Conservation (phyloP, 2,329 filamentous ascomycete species). For the Colletotrichum filicis region DNA sequence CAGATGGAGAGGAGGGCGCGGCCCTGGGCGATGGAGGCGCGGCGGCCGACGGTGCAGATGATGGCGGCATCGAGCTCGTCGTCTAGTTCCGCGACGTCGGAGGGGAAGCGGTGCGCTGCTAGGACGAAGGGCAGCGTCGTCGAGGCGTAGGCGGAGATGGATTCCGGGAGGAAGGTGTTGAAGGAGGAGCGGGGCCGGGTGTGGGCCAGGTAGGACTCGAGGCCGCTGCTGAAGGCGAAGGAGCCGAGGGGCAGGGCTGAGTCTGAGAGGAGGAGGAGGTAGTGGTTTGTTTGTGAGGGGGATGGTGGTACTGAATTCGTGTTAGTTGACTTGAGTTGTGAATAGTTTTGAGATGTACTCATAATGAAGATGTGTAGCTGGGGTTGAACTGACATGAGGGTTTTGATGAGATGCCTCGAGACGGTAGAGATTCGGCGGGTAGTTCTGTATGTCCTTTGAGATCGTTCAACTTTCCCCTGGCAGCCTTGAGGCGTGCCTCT, state of each 20-base stretch:
- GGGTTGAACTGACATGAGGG: slow-evolving; percentile 35
- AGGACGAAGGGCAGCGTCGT: slow-evolving; percentile 81
- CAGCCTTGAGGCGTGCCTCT: slow-evolving; percentile 61
- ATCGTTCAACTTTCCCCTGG: slow-evolving; percentile 55
- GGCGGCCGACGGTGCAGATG: slow-evolving; percentile 81
- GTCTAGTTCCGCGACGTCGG: slow-evolving; percentile 68
- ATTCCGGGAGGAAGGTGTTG: slow-evolving; percentile 74
- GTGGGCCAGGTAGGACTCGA: slow-evolving; percentile 86
- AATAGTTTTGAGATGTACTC: slow-evolving; percentile 31
- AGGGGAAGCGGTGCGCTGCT: slow-evolving; percentile 69
- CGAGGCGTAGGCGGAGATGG: slow-evolving; percentile 76
- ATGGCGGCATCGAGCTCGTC: slow-evolving; percentile 82
- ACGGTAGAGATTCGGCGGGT: not conserved
- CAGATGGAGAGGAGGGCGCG: slow-evolving; percentile 79
- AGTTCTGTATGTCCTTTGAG: slow-evolving; percentile 47
- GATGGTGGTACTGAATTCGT: slow-evolving; percentile 11
- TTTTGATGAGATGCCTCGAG: slow-evolving; percentile 6
- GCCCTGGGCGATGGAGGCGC: slow-evolving; percentile 81
- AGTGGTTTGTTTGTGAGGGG: slow-evolving; percentile 59
- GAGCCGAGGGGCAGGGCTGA: slow-evolving; percentile 85
- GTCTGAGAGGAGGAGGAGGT: slow-evolving; percentile 81
- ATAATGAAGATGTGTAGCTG: slow-evolving; percentile 28
- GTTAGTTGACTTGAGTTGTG: slow-evolving; percentile 2
- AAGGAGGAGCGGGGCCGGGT: slow-evolving; percentile 62
- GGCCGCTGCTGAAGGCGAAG: slow-evolving; percentile 86